Evolutionary conservation across 2,329 filamentous ascomycete species (phyloP), one percentile per base, ranked within the genome.

Genomic region (Sphaerostilbella broomeana): DNA sequence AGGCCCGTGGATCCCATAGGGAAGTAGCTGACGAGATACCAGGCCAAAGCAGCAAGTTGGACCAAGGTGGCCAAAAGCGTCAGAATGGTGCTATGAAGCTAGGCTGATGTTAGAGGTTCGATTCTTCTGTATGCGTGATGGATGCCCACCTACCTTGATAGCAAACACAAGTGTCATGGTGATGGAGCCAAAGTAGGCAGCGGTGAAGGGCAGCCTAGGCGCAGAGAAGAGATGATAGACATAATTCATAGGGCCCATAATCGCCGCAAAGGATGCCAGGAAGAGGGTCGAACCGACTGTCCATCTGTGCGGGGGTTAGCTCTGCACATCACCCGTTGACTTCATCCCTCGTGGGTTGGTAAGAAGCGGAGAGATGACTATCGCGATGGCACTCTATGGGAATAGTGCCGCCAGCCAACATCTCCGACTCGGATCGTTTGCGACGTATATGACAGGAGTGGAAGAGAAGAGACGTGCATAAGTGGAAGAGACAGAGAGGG

Each of bases 21-120:
- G 56, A 97, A 97, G 63, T 98, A 98, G 65, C 86, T 94, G 62
- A 97, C 81, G 32, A 95, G 73, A 65, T 97, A 97, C 90, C 90
- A 97, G 32, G 86, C 49, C 48, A 97, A 70, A 47, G 84, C 85
- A 38, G 81, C 80, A 39, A 97, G 72, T 61, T 98, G 92, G 51
- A 89, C 68, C 44, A 95, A 73, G 46, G 86, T 81, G 16, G 88
- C 84, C 47, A 95, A 68, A 39, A 97, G 70, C 12, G 92, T 97
- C 48, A 97, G 77, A 46, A 94, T 65, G 27, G 85, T 88, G 58
- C 75, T 90, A 59, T 84, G 84, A 49, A 94, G 79, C 88, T 95
- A 54, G 41, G 42, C n/a, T 12, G 13, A 26, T 26, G 19, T 42
- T 42, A 42, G 40, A 29, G 33, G 6, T n/a, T n/a, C n/a, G n/a